phyloP scores from a whole-genome alignment of 2,329 filamentous ascomycete species.

The Pyrenochaeta sp. region DNA sequence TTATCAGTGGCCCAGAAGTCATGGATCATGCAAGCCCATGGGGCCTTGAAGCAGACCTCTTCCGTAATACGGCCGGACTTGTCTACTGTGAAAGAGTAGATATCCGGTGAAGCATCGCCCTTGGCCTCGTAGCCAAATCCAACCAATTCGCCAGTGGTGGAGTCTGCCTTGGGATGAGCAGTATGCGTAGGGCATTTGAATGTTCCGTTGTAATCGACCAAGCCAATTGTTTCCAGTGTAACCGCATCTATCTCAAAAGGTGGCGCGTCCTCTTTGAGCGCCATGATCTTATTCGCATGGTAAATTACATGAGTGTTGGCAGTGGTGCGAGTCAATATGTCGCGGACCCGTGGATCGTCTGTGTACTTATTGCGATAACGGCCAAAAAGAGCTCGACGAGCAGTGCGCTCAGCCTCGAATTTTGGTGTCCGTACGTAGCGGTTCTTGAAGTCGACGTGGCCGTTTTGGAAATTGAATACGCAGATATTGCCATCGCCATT shows the following conservation, averaged over 20 bases:
- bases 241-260: conserved; percentile 9
- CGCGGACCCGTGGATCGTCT: conserved; percentile 35
- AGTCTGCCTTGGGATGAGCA: conserved; percentile 12
- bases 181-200: conserved; percentile 9
- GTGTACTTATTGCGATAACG: conserved; percentile 52
- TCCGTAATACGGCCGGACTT: too few species aligned
- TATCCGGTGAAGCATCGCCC: too few species aligned
- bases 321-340: conserved; percentile 42
- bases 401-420: conserved; percentile 47
- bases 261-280: conserved; percentile 9
- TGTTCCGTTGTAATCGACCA: conserved; percentile 10
- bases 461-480: too few species aligned
- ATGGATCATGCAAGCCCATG: too few species aligned
- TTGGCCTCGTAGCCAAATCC: conserved; percentile 42
- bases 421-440: conserved; percentile 52
- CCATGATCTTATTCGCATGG: conserved; percentile 6
- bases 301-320: conserved; percentile 18
- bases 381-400: conserved; percentile 43
- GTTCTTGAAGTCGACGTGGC: conserved; percentile 45
- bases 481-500: too few species aligned
- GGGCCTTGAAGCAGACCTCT: too few species aligned
- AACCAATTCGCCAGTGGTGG: conserved; percentile 5
- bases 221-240: conserved; percentile 4
- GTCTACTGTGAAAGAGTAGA: too few species aligned
- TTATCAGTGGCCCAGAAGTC: too few species aligned